Conservation (phyloP, 1,284 basidiomycete species). For the Cryptococcus wingfieldii region DNA sequence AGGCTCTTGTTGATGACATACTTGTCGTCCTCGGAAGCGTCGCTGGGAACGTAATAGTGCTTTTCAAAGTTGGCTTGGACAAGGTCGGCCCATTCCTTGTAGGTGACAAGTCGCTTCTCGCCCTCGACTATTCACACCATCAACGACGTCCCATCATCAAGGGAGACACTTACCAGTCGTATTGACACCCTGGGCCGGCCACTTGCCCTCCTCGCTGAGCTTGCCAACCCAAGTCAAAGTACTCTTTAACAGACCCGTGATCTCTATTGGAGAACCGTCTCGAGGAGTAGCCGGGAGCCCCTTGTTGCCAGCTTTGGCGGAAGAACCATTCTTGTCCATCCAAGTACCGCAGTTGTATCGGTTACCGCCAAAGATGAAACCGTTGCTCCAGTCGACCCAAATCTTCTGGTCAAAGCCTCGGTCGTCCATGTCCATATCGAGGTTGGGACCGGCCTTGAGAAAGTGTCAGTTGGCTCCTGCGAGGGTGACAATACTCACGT, state of each 20-base stretch:
- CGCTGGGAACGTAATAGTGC: slow-evolving; percentile 81
- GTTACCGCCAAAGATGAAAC: slow-evolving; percentile 85
- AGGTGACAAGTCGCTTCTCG: slow-evolving; percentile 68
- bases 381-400: slow-evolving; percentile 89
- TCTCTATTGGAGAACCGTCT: slow-evolving; percentile 93
- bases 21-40: slow-evolving; percentile 65
- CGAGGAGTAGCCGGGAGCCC: slow-evolving; percentile 90
- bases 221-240: slow-evolving; percentile 81
- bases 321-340: slow-evolving; percentile 98
- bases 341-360: slow-evolving; percentile 67
- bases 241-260: slow-evolving; percentile 88
- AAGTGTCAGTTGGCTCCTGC: not conserved
- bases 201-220: slow-evolving; percentile 63
- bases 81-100: slow-evolving; percentile 82
- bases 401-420: slow-evolving; percentile 93
- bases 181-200: slow-evolving; percentile 86
- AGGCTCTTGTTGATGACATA: slow-evolving; percentile 69
- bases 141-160: not conserved
- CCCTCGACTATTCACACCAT: slow-evolving; percentile 62
- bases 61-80: slow-evolving; percentile 84
- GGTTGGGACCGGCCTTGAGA: slow-evolving; percentile 71
- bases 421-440: slow-evolving; percentile 90
- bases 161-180: slow-evolving; percentile 61
- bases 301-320: slow-evolving; percentile 83
- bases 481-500: slow-evolving; percentile 45